Conservation (phyloP, 345 rosid genomes). For the Pistacia atlantica region DNA sequence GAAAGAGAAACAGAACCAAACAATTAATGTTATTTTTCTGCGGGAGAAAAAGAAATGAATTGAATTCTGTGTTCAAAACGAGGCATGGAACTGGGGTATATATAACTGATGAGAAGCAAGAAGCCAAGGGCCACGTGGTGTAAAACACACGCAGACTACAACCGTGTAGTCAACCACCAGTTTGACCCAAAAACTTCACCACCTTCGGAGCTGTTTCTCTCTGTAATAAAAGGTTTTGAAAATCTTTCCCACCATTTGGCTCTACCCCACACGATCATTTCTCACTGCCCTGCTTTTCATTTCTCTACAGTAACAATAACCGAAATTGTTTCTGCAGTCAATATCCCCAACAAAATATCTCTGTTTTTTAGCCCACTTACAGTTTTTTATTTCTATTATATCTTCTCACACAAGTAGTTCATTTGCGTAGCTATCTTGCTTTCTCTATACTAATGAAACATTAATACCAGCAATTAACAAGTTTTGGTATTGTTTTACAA, state of each 20-base stretch:
- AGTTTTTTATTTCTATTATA: too few species aligned
- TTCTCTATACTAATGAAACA: too few species aligned
- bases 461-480: too few species aligned
- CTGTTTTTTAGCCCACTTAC: not conserved
- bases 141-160: not conserved
- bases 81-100: not conserved
- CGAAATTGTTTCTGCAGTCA: not conserved
- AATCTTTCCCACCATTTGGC: not conserved
- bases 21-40: not conserved
- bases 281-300: not conserved
- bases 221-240: not conserved
- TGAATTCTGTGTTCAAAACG: not conserved
- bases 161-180: not conserved
- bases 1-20: too few species aligned
- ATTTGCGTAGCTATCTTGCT: too few species aligned
- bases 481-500: not conserved
- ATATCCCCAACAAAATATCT: not conserved
- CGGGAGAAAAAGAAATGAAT: not conserved
- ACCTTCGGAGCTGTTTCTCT: not conserved
- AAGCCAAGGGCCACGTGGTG: not conserved
- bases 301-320: not conserved
- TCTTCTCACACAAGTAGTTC: not conserved
- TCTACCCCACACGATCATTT: slow-evolving; percentile 9
- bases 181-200: not conserved
- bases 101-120: not conserved